Percentiles rank a stretch among this genome's conserved stretches.
Evolutionary conservation across 805 yeast genomes (phyloP).

Genomic region (Candida insectorum): DNA sequence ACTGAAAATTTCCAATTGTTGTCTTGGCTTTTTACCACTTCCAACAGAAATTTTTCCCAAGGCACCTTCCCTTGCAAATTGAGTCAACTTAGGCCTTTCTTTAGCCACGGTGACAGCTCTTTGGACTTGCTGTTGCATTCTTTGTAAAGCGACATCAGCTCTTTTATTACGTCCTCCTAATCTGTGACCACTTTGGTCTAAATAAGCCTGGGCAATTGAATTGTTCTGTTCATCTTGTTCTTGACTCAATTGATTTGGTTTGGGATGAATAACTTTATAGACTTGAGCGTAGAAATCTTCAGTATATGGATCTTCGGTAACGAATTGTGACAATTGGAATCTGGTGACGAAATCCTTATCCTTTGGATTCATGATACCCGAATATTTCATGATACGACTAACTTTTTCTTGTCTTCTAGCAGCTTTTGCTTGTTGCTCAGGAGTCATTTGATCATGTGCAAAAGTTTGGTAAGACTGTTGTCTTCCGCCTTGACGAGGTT

Average conservation of each 20-base stretch:
- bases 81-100: slow-evolving; percentile 70
- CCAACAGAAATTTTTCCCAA: slow-evolving; percentile 82
- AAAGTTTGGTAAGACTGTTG: slow-evolving; percentile 10
- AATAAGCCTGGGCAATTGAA: slow-evolving; percentile 87
- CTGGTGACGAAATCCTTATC: slow-evolving; percentile 95
- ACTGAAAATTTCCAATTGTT: slow-evolving; percentile 65
- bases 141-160: slow-evolving; percentile 87
- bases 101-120: slow-evolving; percentile 94
- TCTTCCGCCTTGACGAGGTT: slow-evolving; percentile 9
- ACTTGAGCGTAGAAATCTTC: slow-evolving; percentile 97
- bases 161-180: slow-evolving; percentile 80
- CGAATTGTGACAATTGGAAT: slow-evolving; percentile 91
- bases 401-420: slow-evolving; percentile 72
- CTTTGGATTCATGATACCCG: slow-evolving; percentile 95
- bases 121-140: slow-evolving; percentile 98
- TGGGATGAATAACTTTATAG: slow-evolving; percentile 56
- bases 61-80: slow-evolving; percentile 76
- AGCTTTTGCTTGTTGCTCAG: slow-evolving; percentile 69
- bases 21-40: slow-evolving; percentile 83
- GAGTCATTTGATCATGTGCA: slow-evolving; percentile 37
- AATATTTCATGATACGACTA: slow-evolving; percentile 69
- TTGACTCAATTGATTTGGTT: slow-evolving; percentile 47
- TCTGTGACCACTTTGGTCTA: slow-evolving; percentile 88
- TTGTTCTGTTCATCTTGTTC: slow-evolving; percentile 58
- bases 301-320: slow-evolving; percentile 93